These are phyloP conservation scores for Calonectria pseudoreteaudii DNA, from an alignment of 2,329 filamentous ascomycete species.

Conservation along the genomic window DNA sequence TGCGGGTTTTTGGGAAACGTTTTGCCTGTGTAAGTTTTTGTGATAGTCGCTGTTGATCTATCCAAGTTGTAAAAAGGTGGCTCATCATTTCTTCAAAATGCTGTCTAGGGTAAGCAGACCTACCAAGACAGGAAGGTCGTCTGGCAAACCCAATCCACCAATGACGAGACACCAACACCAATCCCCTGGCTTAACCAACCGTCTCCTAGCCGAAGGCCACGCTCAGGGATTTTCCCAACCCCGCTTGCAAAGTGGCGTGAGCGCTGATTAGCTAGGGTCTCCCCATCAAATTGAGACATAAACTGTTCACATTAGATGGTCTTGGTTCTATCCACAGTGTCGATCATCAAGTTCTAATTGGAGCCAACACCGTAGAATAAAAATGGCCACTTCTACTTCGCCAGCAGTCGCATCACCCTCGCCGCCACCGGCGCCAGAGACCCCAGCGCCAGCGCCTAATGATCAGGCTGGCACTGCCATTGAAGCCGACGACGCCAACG, in stretches of 20 bases:
- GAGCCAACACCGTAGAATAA: neutral
- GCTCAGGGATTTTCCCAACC: neutral
- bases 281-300: neutral
- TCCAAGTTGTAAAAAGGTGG: too few relatives aligned
- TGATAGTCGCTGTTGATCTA: too few relatives aligned
- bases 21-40: too few relatives aligned
- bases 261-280: neutral
- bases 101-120: too few relatives aligned
- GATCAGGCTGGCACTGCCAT: neutral
- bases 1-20: too few relatives aligned
- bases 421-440: neutral
- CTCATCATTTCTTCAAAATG: too few relatives aligned
- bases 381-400: neutral
- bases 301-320: neutral
- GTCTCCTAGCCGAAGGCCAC: too few relatives aligned
- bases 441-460: neutral
- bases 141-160: too few relatives aligned
- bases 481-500: neutral
- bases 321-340: neutral
- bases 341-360: neutral
- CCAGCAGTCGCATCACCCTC: neutral
- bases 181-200: too few relatives aligned
- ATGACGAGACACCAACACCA: too few relatives aligned
- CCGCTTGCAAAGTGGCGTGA: neutral
- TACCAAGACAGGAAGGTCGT: too few relatives aligned